These are phyloP conservation scores for Plantago coronopus DNA, from an alignment of 305 asterid genomes.

Conservation along the genomic window DNA sequence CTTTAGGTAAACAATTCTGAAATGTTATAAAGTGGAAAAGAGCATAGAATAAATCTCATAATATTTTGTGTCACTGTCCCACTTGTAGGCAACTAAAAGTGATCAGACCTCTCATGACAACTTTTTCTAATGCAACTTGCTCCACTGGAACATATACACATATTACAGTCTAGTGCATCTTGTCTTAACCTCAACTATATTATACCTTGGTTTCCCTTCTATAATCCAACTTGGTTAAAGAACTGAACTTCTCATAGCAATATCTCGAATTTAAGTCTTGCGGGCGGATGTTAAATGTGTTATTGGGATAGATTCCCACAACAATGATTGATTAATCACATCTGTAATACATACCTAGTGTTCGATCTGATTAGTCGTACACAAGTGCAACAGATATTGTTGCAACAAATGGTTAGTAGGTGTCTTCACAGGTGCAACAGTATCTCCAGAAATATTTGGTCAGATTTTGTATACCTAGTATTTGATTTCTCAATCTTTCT, in stretches of 20 bases:
- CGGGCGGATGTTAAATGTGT: too few species aligned
- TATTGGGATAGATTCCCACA: too few species aligned
- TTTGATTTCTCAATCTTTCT: too few species aligned
- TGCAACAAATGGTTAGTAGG: neutral
- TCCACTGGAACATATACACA: neutral
- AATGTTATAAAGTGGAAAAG: neutral
- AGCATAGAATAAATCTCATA: neutral
- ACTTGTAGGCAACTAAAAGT: constrained; percentile 5
- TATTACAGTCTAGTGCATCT: neutral
- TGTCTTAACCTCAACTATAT: neutral
- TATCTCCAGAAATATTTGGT: too few species aligned
- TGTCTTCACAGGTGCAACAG: neutral
- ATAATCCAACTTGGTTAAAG: neutral
- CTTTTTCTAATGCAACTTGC: neutral
- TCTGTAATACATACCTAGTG: too few species aligned
- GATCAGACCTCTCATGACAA: neutral
- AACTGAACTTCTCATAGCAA: too few species aligned
- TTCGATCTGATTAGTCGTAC: too few species aligned
- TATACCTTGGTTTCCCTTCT: neutral
- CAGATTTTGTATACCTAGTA: too few species aligned
- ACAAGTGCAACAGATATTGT: too few species aligned
- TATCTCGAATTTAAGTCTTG: too few species aligned
- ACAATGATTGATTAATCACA: too few species aligned
- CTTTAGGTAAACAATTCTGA: neutral
- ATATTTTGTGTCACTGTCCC: constrained; percentile 1